A percentile compares a stretch with the other conserved stretches of the same genome.
These are phyloP conservation scores for Coniochaeta prunicola DNA, from an alignment of 2,329 filamentous ascomycete species.

Conservation along the genomic window DNA sequence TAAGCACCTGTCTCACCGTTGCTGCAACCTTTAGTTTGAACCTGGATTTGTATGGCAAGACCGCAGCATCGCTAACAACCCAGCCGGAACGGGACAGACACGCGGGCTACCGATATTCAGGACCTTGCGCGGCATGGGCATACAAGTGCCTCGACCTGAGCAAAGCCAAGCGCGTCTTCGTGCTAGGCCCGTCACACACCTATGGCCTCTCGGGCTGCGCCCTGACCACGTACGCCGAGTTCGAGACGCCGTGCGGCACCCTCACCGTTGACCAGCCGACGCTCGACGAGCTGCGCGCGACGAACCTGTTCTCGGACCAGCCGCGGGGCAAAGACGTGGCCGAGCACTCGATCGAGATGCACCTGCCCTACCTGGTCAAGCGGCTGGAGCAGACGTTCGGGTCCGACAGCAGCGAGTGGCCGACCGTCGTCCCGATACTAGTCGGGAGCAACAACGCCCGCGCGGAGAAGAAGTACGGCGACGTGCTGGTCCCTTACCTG, in stretches of 20 bases:
- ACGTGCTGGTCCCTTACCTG: slow-evolving; percentile 70
- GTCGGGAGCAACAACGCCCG: slow-evolving; percentile 64
- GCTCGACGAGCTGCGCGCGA: slow-evolving; percentile 39
- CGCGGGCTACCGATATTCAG: slow-evolving; percentile 89
- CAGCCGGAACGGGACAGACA: slow-evolving; percentile 51
- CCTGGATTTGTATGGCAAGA: too few relatives aligned
- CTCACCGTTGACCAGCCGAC: slow-evolving; percentile 56
- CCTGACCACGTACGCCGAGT: slow-evolving; percentile 63
- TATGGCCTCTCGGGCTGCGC: slow-evolving; percentile 72
- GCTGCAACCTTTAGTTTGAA: too few relatives aligned
- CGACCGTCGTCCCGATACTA: slow-evolving; percentile 76
- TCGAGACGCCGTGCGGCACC: slow-evolving; percentile 68
- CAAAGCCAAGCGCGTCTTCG: slow-evolving; percentile 72
- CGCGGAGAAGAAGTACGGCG: slow-evolving; percentile 63
- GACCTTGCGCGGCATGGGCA: slow-evolving; percentile 86
- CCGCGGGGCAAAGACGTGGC: slow-evolving; percentile 59
- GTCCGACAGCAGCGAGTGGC: slow-evolving; percentile 42
- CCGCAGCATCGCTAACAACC: slow-evolving; percentile 10
- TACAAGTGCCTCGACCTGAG: slow-evolving; percentile 84
- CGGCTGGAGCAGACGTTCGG: slow-evolving; percentile 49
- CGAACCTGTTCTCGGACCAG: slow-evolving; percentile 58
- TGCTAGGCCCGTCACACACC: slow-evolving; percentile 89
- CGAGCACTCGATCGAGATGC: slow-evolving; percentile 96
- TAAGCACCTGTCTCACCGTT: slow-evolving; percentile 48
- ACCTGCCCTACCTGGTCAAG: slow-evolving; percentile 88